These are phyloP conservation scores for Flaveria brownii DNA, from an alignment of 129 eudicot species.

Conservation along the genomic window DNA sequence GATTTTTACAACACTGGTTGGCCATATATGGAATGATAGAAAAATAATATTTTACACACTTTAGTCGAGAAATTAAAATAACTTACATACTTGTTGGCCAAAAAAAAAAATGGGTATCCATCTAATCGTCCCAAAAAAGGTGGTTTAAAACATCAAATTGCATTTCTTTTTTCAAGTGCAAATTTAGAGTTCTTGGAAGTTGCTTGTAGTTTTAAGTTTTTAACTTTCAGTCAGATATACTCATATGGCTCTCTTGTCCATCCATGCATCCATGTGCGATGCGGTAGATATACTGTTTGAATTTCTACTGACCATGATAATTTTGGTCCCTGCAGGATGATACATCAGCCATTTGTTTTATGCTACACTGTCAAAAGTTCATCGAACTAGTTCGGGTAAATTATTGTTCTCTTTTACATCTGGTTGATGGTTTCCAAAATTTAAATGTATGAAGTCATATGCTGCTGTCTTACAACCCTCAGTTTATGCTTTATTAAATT, in stretches of 20 bases:
- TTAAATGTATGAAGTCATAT: not conserved
- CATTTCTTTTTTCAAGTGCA: not conserved
- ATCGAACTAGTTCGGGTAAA: conserved; percentile 92
- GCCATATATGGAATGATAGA: not conserved
- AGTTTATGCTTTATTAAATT: not conserved
- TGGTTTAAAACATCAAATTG: not conserved
- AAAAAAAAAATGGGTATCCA: not conserved
- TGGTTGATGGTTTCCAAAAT: not conserved
- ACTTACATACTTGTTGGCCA: not conserved
- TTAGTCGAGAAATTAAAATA: not conserved
- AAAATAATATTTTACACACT: not conserved
- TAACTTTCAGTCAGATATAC: not conserved
- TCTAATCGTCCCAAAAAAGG: not conserved
- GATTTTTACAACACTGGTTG: too few relatives aligned
- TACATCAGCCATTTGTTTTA: conserved; percentile 64
- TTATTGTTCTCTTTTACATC: conserved; percentile 9
- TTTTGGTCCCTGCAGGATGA: conserved; percentile 56
- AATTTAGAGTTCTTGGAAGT: not conserved
- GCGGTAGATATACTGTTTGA: not conserved
- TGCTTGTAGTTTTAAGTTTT: not conserved
- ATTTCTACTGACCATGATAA: not conserved
- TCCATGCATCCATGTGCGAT: not conserved
- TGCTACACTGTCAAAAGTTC: conserved; percentile 90
- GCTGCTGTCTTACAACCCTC: not conserved
- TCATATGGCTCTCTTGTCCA: conserved; percentile 1